A percentile compares a stretch with the other conserved stretches of the same genome.
These are phyloP conservation scores for Lactarius quietus DNA, from an alignment of 768 basidiomycete species.

Conservation along the genomic window DNA sequence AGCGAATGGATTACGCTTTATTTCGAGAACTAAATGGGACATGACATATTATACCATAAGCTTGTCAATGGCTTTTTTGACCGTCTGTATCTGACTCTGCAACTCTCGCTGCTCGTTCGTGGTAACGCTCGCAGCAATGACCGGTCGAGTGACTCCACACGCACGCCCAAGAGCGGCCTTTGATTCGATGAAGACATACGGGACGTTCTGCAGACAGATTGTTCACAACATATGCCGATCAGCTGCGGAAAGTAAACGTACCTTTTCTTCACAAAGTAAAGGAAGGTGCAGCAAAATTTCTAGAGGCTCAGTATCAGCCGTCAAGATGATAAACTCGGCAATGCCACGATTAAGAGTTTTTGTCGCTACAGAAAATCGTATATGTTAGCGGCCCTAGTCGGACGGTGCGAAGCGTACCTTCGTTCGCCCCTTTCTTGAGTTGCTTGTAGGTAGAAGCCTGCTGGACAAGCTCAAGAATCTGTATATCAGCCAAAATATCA, in stretches of 20 bases:
- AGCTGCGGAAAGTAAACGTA: constrained; percentile 30
- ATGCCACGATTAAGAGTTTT: constrained; percentile 98
- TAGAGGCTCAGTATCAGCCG: constrained; percentile 94
- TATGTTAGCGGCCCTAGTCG: neutral
- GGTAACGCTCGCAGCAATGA: constrained; percentile 95
- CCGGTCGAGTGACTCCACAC: constrained; percentile 91
- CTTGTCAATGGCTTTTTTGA: constrained; percentile 83
- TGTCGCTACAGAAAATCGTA: constrained; percentile 55
- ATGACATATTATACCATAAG: constrained; percentile 40
- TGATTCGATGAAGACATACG: constrained; percentile 91
- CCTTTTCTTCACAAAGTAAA: constrained; percentile 97
- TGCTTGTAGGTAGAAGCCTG: constrained; percentile 98
- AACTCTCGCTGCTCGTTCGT: constrained; percentile 93
- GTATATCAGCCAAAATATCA: constrained; percentile 8
- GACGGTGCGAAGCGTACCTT: constrained; percentile 53
- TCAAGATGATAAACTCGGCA: constrained; percentile 95
- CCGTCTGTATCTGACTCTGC: constrained; percentile 78
- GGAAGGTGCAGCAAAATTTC: constrained; percentile 98
- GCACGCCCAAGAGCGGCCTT: constrained; percentile 96
- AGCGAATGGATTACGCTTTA: constrained; percentile 2
- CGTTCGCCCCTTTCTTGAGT: constrained; percentile 98
- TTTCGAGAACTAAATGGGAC: neutral
- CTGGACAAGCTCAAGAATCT: constrained; percentile 96
- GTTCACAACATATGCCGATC: neutral
- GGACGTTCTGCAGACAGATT: constrained; percentile 70